Base-by-base conservation (phyloP, 495 filamentous ascomycete species). In the Neurospora sp. region DNA sequence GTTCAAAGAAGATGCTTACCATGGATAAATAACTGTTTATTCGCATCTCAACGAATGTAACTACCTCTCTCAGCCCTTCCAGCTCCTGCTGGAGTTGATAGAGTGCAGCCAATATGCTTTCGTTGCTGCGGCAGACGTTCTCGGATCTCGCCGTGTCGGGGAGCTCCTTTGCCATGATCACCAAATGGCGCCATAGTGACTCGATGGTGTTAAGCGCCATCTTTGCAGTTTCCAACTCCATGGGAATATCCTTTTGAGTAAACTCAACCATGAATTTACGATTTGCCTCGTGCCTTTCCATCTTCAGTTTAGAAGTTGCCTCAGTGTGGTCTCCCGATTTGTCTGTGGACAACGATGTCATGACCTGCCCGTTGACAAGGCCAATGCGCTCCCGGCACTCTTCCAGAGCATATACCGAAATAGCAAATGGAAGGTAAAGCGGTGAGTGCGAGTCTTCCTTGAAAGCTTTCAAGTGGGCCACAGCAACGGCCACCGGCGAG, bases 21-120 rank as follows among this genome's bases (percentile, higher is more conserved):
- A 45, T 10, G 0, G 43, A 48, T 0, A 48, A 4, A 0, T 1
- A 48, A 0, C 0, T 21, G 43, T 10, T 48, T 10, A 48, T 10
- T 0, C 0, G 0, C 43, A 3, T 4, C 19, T 48, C 8, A 45
- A 4, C 1, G 19, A 10, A 45, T 0, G 0, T 1, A 6, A 21
- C 0, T 1, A 10, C n/a, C 1, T 48, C 43, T 17, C 43, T n/a
- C 3, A 48, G 0, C 1, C 19, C 43, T 0, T 48, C 1, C 0
- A 48, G 0, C n/a, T 48, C 43, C 43, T 48, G 43, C 6, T 1
- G 43, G 8, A 48, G 43, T 0, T 48, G 0, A 0, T 48, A n/a
- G 1, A 48, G 43, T 11, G n/a, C 19, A 1, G 19, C 4, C 19
- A 48, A 11, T 1, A 48, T 48, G 43, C 43, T 48, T 48, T 24